phyloP scores from a whole-genome alignment of 768 basidiomycete species.

The Trametes coccinea region DNA sequence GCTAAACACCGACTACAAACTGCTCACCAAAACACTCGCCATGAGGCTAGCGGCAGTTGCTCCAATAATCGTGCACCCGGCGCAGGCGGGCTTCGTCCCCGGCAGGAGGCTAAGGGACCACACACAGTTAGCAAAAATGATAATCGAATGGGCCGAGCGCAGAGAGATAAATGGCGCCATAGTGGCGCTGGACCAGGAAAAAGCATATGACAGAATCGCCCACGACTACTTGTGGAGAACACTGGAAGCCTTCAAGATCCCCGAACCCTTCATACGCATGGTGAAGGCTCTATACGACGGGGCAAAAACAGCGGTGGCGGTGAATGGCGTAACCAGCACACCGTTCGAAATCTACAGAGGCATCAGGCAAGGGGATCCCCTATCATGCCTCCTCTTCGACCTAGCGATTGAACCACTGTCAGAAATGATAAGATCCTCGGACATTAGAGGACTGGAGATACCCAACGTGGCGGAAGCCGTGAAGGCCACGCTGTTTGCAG shows the following conservation, averaged over 20 bases:
- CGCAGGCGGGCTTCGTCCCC: neutral
- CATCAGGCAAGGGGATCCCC: no score
- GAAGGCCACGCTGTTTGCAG: no score
- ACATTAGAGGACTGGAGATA: no score
- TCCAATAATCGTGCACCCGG: neutral
- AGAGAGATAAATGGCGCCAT: constrained; percentile 14
- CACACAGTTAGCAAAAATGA: constrained; percentile 27
- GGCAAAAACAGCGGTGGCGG: constrained; percentile 32
- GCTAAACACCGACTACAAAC: constrained; percentile 36
- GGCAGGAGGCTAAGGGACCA: constrained; percentile 3
- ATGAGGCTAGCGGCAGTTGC: neutral
- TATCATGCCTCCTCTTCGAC: no score
- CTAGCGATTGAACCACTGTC: no score
- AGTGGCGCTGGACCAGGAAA: constrained; percentile 21
- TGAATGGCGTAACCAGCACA: constrained; percentile 30
- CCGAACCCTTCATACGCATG: neutral
- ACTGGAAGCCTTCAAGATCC: constrained; percentile 6
- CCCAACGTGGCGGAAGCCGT: no score
- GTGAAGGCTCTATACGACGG: constrained; percentile 33
- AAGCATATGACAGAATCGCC: constrained; percentile 22
- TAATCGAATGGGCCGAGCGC: constrained; percentile 16
- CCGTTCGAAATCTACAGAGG: no score
- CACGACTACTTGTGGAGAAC: constrained; percentile 20
- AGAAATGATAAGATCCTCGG: no score
- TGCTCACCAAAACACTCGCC: constrained; percentile 30